Evolutionary conservation across 192 early-diverging fungal genomes (phyloP).

Genomic region (Ambispora gerdemannii): DNA sequence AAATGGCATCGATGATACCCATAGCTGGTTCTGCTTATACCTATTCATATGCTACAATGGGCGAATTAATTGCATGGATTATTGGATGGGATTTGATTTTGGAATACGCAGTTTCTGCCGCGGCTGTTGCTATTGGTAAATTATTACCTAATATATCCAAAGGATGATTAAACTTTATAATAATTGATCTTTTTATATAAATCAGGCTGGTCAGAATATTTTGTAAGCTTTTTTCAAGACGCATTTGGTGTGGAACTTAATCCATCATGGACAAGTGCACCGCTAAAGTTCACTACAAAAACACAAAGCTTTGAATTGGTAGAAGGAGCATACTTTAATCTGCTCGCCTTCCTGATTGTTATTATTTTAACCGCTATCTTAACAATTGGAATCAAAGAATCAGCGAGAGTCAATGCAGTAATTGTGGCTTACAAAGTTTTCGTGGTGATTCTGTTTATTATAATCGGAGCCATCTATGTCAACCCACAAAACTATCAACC

Average conservation of each 20-base stretch:
- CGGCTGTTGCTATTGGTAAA: slow-evolving; percentile 62
- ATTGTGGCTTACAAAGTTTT: slow-evolving; percentile 73
- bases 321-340: slow-evolving; percentile 60
- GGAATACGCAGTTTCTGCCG: slow-evolving; percentile 83
- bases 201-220: slow-evolving; percentile 80
- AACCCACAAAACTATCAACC: slow-evolving; percentile 70
- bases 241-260: slow-evolving; percentile 55
- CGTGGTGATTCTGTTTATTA: slow-evolving; percentile 76
- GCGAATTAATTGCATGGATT: slow-evolving; percentile 86
- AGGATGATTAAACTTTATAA: not conserved
- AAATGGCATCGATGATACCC: slow-evolving; percentile 84
- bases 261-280: slow-evolving; percentile 60
- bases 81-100: slow-evolving; percentile 89
- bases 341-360: slow-evolving; percentile 71
- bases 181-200: slow-evolving; percentile 6
- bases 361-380: slow-evolving; percentile 63
- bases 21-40: slow-evolving; percentile 86
- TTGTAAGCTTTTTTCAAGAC: slow-evolving; percentile 66
- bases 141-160: not conserved
- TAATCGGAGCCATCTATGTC: slow-evolving; percentile 67
- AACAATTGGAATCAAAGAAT: slow-evolving; percentile 68
- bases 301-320: slow-evolving; percentile 31
- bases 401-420: slow-evolving; percentile 68
- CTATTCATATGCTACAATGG: slow-evolving; percentile 81
- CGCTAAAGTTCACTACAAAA: slow-evolving; percentile 64